Base-by-base conservation (phyloP, 352 stramenopile genomes). In the Globisporangium splendens region DNA sequence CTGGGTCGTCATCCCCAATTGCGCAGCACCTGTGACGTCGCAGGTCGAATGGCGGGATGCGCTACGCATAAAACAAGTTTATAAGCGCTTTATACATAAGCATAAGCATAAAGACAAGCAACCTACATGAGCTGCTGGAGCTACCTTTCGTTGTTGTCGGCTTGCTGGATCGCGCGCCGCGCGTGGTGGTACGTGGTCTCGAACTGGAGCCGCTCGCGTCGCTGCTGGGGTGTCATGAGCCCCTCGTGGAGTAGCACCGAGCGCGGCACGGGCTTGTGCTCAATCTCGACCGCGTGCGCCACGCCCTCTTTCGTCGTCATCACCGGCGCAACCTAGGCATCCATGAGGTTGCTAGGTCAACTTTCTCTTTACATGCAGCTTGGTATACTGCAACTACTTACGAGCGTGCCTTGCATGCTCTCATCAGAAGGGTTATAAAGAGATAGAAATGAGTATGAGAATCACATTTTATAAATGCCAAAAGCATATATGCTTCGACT, bases 101-200 rank as follows among this genome's bases (percentile, higher is more conserved):
- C 13, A 10, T 6, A 50, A 38, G 3, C 12, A 43, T 35, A 46
- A 8, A 8, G n/a, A 0, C 20, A 10, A 18, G 33, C 10, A 35
- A 57, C 73, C 38, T 70, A 91, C 83, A 91, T 83, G 56, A 93
- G 76, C 62, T 93, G 81, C 13, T 86, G 75, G 0, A 89, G 67
- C 20, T 81, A 78, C 4, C 75, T 73, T 18, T 86, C 75, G 54
- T 91, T 86, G 64, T 75, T 69, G 42, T 89, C 74, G 7, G 70
- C 66, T 13, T 69, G 70, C n/a, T 85, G 74, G 3, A 89, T 63
- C 11, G 80, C 72, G 5, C 72, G 70, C 3, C 75, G 70, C 14
- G 81, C 83, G 18, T 61, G 68, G 56, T 83, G 64, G 54, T 80
- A 85, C 15, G 83, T 65, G 17, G 72, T 82, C 50, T 87, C 77